Evolutionary conservation across 768 basidiomycete genomes (phyloP), one percentile per base, ranked within the genome.

Genomic region (Boletellus ananiceps): DNA sequence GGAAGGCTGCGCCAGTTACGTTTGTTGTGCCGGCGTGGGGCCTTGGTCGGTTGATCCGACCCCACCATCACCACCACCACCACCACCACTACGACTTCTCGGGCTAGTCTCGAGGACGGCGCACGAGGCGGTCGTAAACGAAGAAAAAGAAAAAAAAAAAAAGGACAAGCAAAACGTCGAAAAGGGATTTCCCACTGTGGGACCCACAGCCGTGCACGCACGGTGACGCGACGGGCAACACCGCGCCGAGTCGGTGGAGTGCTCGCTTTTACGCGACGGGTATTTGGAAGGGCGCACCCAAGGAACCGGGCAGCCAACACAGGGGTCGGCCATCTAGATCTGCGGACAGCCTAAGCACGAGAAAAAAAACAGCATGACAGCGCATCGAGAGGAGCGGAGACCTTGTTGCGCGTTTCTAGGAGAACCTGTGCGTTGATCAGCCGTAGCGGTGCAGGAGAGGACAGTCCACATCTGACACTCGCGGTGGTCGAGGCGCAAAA

Each of bases 161-260:
- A 9, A 29, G 11, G 11, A 29, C 29, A 29, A 29, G 7, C 5
- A 29, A 29, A 9, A 3, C 29, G 8, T 29, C 11, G 29, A 29
- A 29, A 29, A 11, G 29, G 23, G 19, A 27, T 1, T 65, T 63
- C 62, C 54, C 62, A 65, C 51, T 54, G 57, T 63, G 63, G 47
- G 54, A 65, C 40, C 46, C 14, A 25, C 23, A n/a, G 27, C 2
- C n/a, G 21, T 21, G 27, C 27, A n/a, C 21, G 25, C 23, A 27
- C 42, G 32, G 15, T 8, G 39, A 8, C 40, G 29, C 37, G 21
- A 38, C 12, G 5, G 50, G 50, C 8, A 60, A 42, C 3, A 16
- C 3, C 44, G 50, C 4, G n/a, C 63, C 57, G 21, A 38, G 13
- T 5, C 0, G 50, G 27, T 8, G 60, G 62, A 65, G 63, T 42